Conservation (phyloP, 179 eudicot genomes). For the Spinacia oleracea region DNA sequence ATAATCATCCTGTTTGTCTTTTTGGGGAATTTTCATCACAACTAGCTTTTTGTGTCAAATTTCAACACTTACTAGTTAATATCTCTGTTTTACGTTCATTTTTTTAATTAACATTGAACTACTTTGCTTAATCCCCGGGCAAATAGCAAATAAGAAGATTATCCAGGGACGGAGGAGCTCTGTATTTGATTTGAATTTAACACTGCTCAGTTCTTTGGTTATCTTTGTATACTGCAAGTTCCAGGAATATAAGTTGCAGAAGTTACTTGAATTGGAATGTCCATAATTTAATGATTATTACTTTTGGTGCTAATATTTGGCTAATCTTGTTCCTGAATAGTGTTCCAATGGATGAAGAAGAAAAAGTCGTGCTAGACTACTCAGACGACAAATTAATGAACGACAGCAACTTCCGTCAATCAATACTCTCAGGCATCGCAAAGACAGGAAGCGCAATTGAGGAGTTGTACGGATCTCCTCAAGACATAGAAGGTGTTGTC, state of each 20-base stretch:
- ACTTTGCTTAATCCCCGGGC: background rate
- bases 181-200: no score
- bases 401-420: slow-evolving; percentile 58
- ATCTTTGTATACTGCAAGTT: background rate
- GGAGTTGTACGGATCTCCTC: slow-evolving; percentile 89
- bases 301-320: background rate
- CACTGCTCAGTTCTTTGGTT: background rate
- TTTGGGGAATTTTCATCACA: background rate
- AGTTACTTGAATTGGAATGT: background rate
- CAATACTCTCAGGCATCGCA: slow-evolving; percentile 76
- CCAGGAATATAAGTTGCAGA: background rate
- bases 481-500: slow-evolving; percentile 96
- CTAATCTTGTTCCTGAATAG: slow-evolving; percentile 35
- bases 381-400: slow-evolving; percentile 63
- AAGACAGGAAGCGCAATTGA: slow-evolving; percentile 79
- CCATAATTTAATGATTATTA: background rate
- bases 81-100: background rate
- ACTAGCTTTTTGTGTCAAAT: background rate
- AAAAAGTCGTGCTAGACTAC: slow-evolving; percentile 80
- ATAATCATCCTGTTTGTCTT: background rate
- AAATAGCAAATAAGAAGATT: background rate
- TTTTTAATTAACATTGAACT: background rate
- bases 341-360: slow-evolving; percentile 98
- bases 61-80: background rate
- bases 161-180: background rate